These are phyloP conservation scores for Hanseniaspora hatyaiensis DNA, from an alignment of 805 yeast species.

Conservation along the genomic window DNA sequence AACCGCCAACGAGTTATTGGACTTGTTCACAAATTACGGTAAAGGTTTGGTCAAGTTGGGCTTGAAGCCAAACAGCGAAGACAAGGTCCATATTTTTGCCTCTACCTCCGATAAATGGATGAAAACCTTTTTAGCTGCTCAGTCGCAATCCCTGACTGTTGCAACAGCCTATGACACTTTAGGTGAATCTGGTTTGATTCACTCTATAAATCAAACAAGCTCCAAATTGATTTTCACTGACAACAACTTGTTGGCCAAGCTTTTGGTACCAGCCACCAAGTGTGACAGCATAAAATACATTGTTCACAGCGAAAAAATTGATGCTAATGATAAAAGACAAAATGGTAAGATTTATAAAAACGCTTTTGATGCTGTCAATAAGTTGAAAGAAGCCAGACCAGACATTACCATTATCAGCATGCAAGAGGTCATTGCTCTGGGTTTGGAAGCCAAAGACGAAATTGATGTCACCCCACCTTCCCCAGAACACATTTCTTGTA, in stretches of 20 bases:
- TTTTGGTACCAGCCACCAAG: conserved; percentile 59
- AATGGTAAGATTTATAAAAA: conserved; percentile 47
- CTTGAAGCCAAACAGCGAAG: conserved; percentile 45
- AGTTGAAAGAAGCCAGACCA: conserved; percentile 58
- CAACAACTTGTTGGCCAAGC: conserved; percentile 52
- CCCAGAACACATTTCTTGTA: conserved; percentile 44
- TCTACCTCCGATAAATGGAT: conserved; percentile 83
- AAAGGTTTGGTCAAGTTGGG: conserved; percentile 71
- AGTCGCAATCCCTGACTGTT: conserved; percentile 67
- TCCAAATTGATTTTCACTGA: conserved; percentile 76
- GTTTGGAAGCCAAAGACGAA: conserved; percentile 41
- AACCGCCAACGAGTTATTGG: conserved; percentile 46
- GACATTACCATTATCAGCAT: conserved; percentile 57
- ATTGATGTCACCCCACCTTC: conserved; percentile 34
- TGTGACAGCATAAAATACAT: conserved; percentile 53
- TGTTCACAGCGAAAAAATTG: conserved; percentile 56
- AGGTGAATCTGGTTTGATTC: conserved; percentile 79
- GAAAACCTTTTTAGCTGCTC: conserved; percentile 70
- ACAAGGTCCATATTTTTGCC: conserved; percentile 73
- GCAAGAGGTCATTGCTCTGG: conserved; percentile 55
- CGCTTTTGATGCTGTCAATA: conserved; percentile 47
- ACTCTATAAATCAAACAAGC: conserved; percentile 72
- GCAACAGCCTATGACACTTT: conserved; percentile 95
- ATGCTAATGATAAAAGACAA: conserved; percentile 50
- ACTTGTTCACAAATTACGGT: conserved; percentile 44